Conservation (phyloP, 345 rosid genomes). For the Tarenaya hassleriana region DNA sequence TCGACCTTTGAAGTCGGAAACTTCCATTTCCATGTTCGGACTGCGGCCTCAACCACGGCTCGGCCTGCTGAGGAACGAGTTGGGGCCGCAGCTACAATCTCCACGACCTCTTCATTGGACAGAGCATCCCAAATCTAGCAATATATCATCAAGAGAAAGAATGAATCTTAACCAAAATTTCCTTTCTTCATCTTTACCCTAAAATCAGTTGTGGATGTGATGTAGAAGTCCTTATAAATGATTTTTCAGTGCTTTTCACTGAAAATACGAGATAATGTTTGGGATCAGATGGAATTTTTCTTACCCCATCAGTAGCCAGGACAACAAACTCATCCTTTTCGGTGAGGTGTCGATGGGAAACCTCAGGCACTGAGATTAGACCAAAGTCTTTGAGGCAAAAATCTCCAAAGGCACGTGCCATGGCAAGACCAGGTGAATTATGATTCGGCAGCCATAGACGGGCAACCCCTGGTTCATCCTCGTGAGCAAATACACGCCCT, state of each 20-base stretch:
- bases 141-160: not conserved
- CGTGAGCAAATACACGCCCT: conserved; percentile 93
- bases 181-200: not conserved
- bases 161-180: conserved; percentile 24
- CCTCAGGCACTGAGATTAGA: conserved; percentile 86
- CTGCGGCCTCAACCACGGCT: conserved; percentile 77
- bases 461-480: conserved; percentile 88
- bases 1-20: conserved; percentile 92
- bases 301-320: conserved; percentile 96
- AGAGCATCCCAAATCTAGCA: conserved; percentile 91
- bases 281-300: conserved; percentile 10
- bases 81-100: conserved; percentile 65
- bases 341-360: conserved; percentile 51
- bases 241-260: too few species aligned
- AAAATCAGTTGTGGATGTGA: too few species aligned
- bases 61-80: conserved; percentile 67
- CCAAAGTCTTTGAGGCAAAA: conserved; percentile 95
- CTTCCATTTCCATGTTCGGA: conserved; percentile 78
- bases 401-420: conserved; percentile 99
- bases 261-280: not conserved
- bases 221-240: too few species aligned
- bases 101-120: conserved; percentile 78
- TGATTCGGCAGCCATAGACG: conserved; percentile 93
- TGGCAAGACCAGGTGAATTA: conserved; percentile 95
- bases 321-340: conserved; percentile 86